phyloP scores from a whole-genome alignment of 2,329 filamentous ascomycete species.

The Beauveria sp. region DNA sequence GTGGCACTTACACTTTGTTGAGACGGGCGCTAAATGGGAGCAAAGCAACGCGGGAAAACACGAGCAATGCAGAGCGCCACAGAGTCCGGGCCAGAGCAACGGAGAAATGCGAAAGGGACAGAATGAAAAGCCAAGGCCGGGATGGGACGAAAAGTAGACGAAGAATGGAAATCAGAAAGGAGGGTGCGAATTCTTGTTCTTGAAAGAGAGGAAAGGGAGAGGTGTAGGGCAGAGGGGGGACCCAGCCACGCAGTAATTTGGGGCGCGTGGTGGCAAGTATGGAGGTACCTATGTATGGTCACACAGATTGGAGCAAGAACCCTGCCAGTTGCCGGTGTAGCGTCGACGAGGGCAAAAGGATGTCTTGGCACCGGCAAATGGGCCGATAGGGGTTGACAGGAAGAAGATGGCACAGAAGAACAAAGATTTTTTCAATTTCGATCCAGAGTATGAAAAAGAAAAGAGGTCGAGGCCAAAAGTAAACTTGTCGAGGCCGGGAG shows the following conservation, averaged over 20 bases:
- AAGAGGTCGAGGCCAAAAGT: neutral
- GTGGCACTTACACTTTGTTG: constrained; percentile 9
- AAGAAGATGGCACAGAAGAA: neutral
- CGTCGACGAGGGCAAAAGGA: constrained; percentile 2
- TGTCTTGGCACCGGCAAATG: neutral
- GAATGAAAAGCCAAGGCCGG: neutral
- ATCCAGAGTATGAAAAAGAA: neutral
- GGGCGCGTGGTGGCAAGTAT: neutral
- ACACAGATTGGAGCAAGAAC: constrained; percentile 2
- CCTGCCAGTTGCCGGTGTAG: constrained; percentile 2
- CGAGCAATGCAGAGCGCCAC: neutral
- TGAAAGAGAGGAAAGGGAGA: neutral
- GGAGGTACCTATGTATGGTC: neutral
- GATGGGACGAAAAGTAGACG: neutral
- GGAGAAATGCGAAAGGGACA: constrained; percentile 5
- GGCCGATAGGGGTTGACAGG: neutral
- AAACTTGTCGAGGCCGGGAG: neutral
- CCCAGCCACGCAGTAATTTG: constrained; percentile 10
- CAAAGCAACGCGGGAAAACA: neutral
- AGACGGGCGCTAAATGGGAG: neutral
- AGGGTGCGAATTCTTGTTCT: neutral
- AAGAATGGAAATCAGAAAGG: neutral
- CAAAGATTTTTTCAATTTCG: neutral
- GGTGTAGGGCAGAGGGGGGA: neutral
- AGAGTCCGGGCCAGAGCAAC: neutral